These are phyloP conservation scores for Suillus americanus DNA, from an alignment of 768 basidiomycete genomes.

Conservation along the genomic window DNA sequence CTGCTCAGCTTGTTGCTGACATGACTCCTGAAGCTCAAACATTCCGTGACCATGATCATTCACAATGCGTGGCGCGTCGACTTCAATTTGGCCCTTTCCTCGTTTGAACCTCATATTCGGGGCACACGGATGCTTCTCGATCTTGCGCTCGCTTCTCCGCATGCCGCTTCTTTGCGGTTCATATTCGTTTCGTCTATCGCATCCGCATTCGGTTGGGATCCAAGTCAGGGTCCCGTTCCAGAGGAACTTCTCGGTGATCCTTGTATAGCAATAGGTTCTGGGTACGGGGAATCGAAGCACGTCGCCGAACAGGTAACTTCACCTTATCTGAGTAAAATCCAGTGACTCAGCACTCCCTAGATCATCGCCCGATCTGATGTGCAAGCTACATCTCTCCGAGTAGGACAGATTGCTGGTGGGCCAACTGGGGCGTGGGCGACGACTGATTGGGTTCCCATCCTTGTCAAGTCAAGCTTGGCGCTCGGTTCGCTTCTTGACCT, in stretches of 20 bases:
- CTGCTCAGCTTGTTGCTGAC: not conserved
- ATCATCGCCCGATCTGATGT: conserved; percentile 20
- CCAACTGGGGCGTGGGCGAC: conserved; percentile 31
- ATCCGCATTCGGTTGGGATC: conserved; percentile 15
- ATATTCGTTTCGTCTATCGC: conserved; percentile 20
- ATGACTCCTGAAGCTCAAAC: conserved; percentile 5
- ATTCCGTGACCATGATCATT: conserved; percentile 27
- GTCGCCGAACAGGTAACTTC: conserved; percentile 31
- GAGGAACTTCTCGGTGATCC: conserved; percentile 31
- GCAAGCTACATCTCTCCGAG: conserved; percentile 21
- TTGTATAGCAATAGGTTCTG: conserved; percentile 26
- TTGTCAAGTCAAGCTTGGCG: conserved; percentile 30
- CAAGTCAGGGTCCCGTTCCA: conserved; percentile 28
- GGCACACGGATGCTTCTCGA: conserved; percentile 32
- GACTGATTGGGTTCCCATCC: conserved; percentile 32
- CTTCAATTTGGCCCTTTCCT: conserved; percentile 35
- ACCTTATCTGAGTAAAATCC: conserved; percentile 23
- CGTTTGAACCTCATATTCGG: conserved; percentile 35
- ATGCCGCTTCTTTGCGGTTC: conserved; percentile 11
- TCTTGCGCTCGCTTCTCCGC: conserved; percentile 28
- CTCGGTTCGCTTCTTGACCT: conserved; percentile 21
- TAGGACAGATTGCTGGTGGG: conserved; percentile 33
- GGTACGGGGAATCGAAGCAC: conserved; percentile 38
- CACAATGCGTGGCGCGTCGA: conserved; percentile 40
- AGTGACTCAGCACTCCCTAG: conserved; percentile 9